Conservation (phyloP, 495 filamentous ascomycete genomes). For the Penicillium canescens region DNA sequence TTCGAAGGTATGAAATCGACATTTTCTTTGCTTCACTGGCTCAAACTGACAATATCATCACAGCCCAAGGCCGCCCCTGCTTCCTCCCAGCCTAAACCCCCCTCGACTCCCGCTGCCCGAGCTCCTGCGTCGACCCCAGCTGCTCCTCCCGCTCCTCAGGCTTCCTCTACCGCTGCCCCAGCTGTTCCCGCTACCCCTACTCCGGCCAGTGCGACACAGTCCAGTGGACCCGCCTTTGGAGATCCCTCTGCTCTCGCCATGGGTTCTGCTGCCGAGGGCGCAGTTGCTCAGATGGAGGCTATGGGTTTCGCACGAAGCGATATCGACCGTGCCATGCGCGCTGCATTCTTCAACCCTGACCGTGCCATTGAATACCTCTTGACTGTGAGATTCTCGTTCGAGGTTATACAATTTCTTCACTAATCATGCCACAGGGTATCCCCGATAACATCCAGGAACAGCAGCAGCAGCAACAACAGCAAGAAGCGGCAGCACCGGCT, state of each 20-base stretch:
- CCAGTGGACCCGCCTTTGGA: conserved; percentile 54
- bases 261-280: conserved; percentile 75
- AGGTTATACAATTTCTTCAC: conserved; percentile 2
- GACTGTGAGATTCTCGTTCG: conserved; percentile 58
- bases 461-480: conserved; percentile 38
- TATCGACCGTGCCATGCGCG: conserved; percentile 91
- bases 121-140: conserved; percentile 49
- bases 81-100: conserved; percentile 52
- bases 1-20: conserved; percentile 66
- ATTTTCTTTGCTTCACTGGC: not conserved
- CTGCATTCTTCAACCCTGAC: conserved; percentile 94
- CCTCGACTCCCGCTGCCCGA: conserved; percentile 57
- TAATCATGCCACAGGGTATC: conserved; percentile 66
- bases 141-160: conserved; percentile 67
- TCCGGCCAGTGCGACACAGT: conserved; percentile 53
- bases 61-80: conserved; percentile 71
- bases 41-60: conserved; percentile 12
- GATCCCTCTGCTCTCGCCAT: conserved; percentile 82
- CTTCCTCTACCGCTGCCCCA: conserved; percentile 52
- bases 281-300: conserved; percentile 92
- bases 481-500: conserved; percentile 26
- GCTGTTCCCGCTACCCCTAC: conserved; percentile 65
- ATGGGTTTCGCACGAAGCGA: conserved; percentile 91
- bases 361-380: conserved; percentile 95
- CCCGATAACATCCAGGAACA: conserved; percentile 79